phyloP scores from a whole-genome alignment of 2,329 filamentous ascomycete species.

The Bertia moriformis region DNA sequence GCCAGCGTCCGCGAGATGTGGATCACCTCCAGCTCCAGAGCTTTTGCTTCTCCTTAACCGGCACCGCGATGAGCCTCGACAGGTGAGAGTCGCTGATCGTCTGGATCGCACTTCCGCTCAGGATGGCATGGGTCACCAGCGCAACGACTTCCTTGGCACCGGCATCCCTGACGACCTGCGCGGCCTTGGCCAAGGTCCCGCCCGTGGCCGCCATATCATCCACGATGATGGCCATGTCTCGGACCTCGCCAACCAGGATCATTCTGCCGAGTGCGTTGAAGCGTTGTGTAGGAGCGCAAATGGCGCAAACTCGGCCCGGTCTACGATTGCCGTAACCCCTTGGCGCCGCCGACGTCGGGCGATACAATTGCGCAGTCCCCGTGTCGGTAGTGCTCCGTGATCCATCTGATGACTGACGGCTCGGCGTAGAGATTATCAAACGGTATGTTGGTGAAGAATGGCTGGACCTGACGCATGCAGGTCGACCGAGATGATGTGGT shows the following conservation, averaged over 20 bases:
- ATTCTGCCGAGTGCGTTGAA: neutral
- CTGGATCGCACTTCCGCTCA: conserved; percentile 23
- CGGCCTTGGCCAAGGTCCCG: conserved; percentile 60
- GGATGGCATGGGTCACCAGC: conserved; percentile 60
- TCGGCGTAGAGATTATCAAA: conserved; percentile 79
- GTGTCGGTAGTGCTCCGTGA: conserved; percentile 68
- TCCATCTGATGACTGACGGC: conserved; percentile 82
- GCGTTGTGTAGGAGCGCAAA: conserved; percentile 86
- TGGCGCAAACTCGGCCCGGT: conserved; percentile 27
- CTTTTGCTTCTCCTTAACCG: conserved; percentile 66
- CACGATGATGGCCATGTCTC: conserved; percentile 56
- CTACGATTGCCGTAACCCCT: conserved; percentile 55
- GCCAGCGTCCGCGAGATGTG: conserved; percentile 75
- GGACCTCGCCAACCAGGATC: conserved; percentile 58
- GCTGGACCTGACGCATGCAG: neutral
- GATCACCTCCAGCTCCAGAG: conserved; percentile 76
- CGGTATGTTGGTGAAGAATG: conserved; percentile 26
- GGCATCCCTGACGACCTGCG: conserved; percentile 54
- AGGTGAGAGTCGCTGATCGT: conserved; percentile 53
- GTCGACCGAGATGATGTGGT: neutral
- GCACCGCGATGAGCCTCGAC: conserved; percentile 59
- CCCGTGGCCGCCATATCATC: conserved; percentile 71
- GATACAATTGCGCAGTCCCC: conserved; percentile 85
- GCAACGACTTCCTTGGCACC: conserved; percentile 57
- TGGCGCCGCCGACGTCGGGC: conserved; percentile 86